Conservation (phyloP, 2,329 filamentous ascomycete species). For the Colletotrichum trifolii region DNA sequence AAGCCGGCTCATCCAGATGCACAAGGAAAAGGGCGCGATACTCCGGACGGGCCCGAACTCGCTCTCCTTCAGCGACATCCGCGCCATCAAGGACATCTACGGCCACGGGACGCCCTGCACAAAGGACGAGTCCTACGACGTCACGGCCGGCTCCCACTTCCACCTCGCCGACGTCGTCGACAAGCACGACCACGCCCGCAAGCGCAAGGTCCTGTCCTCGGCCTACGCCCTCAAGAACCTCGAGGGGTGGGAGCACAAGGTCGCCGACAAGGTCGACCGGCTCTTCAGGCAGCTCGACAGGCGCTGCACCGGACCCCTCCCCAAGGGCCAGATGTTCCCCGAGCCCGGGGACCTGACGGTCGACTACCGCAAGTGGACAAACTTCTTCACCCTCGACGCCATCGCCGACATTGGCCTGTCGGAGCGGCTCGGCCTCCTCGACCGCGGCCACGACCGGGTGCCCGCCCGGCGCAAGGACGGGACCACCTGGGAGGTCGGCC, state of each 20-base stretch:
- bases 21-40: constrained; percentile 55
- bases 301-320: constrained; percentile 51
- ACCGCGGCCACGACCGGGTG: constrained; percentile 57
- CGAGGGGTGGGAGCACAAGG: constrained; percentile 65
- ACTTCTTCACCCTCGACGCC: constrained; percentile 67
- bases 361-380: constrained; percentile 62
- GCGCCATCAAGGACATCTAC: constrained; percentile 62
- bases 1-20: constrained; percentile 52
- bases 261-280: constrained; percentile 60
- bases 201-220: constrained; percentile 60
- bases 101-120: constrained; percentile 61
- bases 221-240: constrained; percentile 66
- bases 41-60: constrained; percentile 57
- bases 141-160: constrained; percentile 58
- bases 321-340: constrained; percentile 41
- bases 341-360: constrained; percentile 54
- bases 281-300: constrained; percentile 57
- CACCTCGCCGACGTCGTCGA: constrained; percentile 64
- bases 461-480: constrained; percentile 58
- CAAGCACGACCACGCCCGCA: constrained; percentile 61
- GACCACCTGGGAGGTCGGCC: constrained; percentile 55
- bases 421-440: constrained; percentile 62
- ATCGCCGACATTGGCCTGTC: constrained; percentile 67
- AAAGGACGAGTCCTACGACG: constrained; percentile 60
- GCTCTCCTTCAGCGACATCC: constrained; percentile 52